Base-by-base conservation (phyloP, 2,329 filamentous ascomycete species). In the Apiospora malaysiana region DNA sequence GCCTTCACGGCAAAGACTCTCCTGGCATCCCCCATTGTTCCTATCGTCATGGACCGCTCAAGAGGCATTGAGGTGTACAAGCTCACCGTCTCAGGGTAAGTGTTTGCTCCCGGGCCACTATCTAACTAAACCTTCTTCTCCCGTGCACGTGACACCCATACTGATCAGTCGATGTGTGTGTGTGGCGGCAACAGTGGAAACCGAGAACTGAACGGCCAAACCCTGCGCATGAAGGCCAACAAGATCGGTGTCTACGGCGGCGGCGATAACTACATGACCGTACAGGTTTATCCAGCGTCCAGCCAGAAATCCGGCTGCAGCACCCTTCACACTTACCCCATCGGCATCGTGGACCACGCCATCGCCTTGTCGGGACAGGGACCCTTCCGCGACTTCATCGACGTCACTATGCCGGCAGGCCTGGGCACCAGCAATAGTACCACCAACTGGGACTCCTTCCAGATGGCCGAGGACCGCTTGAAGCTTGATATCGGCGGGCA, bases 271-370 rank as follows among this genome's bases (percentile, higher is more conserved):
- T 23, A 69, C 68, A 37, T 71, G 8, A 69, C 76, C 2, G 63
- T 80, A 56, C 69, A 72, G 43, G 78, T 83, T 72, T 81, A 80
- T 75, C 70, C 78, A 9, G 72, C 78, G 8, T 70, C 73, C 37
- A 77, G 77, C 73, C 68, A 72, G 18, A 74, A 78, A 66, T 73
- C 74, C 43, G 76, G 77, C 66, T 75, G 75, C 69, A 77, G 73
- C 56, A 77, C 82, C 73, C 79, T 84, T 65, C 82, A 82, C 78
- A 80, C 77, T 10, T 82, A 78, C 70, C 82, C 82, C 21, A 71
- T 79, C 47, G 78, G 79, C 75, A 77, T 79, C 59, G 76, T 80
- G 51, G 80, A 82, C 76, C 79, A 81, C 71, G 77, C 77, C 3
- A 78, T 84, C 46, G 82, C 78, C 25, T 77, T 84, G 42, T 72